A percentile compares a stretch with the other conserved stretches of the same genome.
Evolutionary conservation across 1,139 yeast genomes (phyloP).

Genomic region (Blastobotrys serpentis): DNA sequence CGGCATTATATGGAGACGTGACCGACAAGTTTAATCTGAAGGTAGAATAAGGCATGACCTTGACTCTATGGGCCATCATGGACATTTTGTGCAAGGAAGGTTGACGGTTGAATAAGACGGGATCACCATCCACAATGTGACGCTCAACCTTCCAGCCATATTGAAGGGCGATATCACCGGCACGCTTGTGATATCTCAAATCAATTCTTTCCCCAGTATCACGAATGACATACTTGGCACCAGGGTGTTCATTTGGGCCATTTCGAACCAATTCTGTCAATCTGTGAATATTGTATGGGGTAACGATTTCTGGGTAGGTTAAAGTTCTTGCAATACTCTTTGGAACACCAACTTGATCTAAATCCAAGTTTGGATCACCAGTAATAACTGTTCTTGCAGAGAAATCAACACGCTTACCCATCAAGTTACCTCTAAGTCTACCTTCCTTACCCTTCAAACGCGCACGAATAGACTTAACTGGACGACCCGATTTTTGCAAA

Average conservation of each 20-base stretch:
- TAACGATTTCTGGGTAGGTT: conserved; percentile 95
- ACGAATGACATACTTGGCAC: conserved; percentile 97
- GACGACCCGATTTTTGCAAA: conserved; percentile 96
- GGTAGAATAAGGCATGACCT: conserved; percentile 98
- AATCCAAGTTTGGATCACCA: conserved; percentile 96
- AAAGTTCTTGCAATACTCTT: conserved; percentile 92
- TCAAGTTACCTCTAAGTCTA: conserved; percentile 93
- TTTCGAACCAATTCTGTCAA: conserved; percentile 90
- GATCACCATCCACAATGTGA: conserved; percentile 95
- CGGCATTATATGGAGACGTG: conserved; percentile 98
- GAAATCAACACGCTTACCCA: conserved; percentile 99
- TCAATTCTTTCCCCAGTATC: conserved; percentile 99
- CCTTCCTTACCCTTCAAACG: conserved; percentile 99
- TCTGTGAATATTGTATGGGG: conserved; percentile 93
- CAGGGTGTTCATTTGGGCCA: conserved; percentile 99
- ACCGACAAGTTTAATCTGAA: conserved; percentile 95
- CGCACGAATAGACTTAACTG: conserved; percentile 96
- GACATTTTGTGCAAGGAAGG: conserved; percentile 99
- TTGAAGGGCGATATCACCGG: conserved; percentile 96
- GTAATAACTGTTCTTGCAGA: conserved; percentile 99
- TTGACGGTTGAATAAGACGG: conserved; percentile 97
- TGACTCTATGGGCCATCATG: conserved; percentile 99
- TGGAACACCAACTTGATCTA: conserved; percentile 99
- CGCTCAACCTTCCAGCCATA: conserved; percentile 99
- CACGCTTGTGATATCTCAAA: conserved; percentile 92